These are phyloP conservation scores for Leptomonas pyrrhocoris DNA, from an alignment of 208 protist genomes.

Conservation along the genomic window DNA sequence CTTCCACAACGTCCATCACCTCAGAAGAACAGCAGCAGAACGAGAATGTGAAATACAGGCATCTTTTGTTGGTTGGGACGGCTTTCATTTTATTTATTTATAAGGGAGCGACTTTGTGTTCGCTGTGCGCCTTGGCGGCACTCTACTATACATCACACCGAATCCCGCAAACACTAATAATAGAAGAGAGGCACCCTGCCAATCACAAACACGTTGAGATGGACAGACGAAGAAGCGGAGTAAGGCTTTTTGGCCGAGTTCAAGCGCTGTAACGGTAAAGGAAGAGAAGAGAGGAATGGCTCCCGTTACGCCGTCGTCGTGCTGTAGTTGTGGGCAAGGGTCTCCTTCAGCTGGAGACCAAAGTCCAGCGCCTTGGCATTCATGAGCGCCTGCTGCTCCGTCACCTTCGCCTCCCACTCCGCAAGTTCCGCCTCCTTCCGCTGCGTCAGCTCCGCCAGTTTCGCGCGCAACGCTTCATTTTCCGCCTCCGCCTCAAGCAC, in stretches of 20 bases:
- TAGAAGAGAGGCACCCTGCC: neutral
- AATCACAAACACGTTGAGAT: too few species aligned
- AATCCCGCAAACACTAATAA: neutral
- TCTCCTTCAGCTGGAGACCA: conserved; percentile 89
- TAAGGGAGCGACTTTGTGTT: too few species aligned
- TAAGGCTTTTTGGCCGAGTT: too few species aligned
- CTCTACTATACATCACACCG: neutral
- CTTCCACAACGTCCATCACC: too few species aligned
- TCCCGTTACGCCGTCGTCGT: neutral
- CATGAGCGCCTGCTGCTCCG: conserved; percentile 76
- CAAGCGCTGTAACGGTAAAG: too few species aligned
- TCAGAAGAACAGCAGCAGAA: too few species aligned
- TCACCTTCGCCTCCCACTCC: conserved; percentile 85
- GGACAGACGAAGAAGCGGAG: too few species aligned
- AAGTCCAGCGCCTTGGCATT: conserved; percentile 90
- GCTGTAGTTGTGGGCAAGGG: conserved; percentile 18
- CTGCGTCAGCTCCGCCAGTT: conserved; percentile 52
- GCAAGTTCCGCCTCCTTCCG: conserved; percentile 73
- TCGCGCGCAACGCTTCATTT: conserved; percentile 63
- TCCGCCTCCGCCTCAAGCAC: conserved; percentile 71
- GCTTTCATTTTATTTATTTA: too few species aligned
- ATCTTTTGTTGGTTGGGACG: too few species aligned
- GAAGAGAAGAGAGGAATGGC: too few species aligned
- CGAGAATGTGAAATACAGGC: too few species aligned
- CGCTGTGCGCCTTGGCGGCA: neutral